These are phyloP conservation scores for Davidsoniella virescens DNA, from an alignment of 2,329 filamentous ascomycete genomes.

Conservation along the genomic window DNA sequence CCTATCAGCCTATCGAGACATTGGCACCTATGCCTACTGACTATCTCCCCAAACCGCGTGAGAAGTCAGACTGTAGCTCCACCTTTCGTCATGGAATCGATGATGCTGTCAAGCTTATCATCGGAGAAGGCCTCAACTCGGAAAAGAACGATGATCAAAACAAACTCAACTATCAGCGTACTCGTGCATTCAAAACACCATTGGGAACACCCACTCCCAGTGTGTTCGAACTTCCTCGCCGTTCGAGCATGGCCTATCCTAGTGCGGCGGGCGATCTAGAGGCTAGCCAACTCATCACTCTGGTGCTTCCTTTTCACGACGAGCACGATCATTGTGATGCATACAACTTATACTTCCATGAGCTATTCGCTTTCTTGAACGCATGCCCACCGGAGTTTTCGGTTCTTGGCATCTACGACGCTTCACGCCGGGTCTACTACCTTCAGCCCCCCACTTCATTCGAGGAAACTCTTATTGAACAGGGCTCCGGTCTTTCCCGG, in stretches of 20 bases:
- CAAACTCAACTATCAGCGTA: neutral
- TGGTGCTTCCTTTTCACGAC: conserved; percentile 9
- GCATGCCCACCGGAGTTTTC: conserved; percentile 10
- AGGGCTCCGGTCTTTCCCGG: neutral
- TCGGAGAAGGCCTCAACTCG: conserved; percentile 7
- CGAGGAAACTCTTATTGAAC: conserved; percentile 4
- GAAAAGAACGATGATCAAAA: neutral
- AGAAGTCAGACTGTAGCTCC: conserved; percentile 12
- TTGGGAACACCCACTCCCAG: conserved; percentile 7
- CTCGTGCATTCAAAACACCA: conserved; percentile 6
- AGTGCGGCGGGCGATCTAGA: neutral
- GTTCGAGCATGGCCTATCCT: neutral
- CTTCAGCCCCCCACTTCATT: conserved; percentile 12
- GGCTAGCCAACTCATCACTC: conserved; percentile 7
- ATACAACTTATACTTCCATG: conserved; percentile 9
- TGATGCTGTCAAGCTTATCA: conserved; percentile 12
- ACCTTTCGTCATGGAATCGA: conserved; percentile 12
- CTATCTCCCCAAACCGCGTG: conserved; percentile 10
- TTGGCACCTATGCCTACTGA: conserved; percentile 3
- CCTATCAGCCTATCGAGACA: neutral
- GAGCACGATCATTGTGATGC: conserved; percentile 10
- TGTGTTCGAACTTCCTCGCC: conserved; percentile 4
- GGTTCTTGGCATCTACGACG: conserved; percentile 12
- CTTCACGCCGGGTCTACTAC: conserved; percentile 12
- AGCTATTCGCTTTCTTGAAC: conserved; percentile 9